Conservation (phyloP, 2,329 filamentous ascomycete species). For the Colletotrichum caudatum region DNA sequence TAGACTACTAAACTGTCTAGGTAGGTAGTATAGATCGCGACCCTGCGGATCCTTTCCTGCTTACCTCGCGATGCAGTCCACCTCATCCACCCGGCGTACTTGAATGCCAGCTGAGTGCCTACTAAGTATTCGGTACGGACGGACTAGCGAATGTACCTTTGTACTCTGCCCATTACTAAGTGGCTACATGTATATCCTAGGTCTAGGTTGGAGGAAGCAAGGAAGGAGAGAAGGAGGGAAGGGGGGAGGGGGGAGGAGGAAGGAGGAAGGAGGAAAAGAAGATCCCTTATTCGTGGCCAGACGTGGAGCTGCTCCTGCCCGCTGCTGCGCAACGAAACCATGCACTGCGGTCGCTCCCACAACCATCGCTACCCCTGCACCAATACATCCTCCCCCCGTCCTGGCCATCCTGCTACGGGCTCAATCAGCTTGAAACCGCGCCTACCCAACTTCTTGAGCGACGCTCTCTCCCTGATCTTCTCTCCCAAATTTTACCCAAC, state of each 20-base stretch:
- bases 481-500: constrained; percentile 38
- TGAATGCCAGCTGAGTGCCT: not conserved
- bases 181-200: not conserved
- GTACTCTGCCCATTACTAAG: not conserved
- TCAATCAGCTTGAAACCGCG: constrained; percentile 41
- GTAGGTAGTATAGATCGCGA: not conserved
- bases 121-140: too few species aligned
- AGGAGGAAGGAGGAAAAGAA: not conserved
- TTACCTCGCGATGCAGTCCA: not conserved
- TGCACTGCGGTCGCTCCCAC: constrained; percentile 11
- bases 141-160: not conserved
- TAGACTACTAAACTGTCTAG: not conserved
- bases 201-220: too few species aligned
- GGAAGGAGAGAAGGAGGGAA: not conserved
- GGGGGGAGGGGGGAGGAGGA: not conserved
- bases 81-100: not conserved
- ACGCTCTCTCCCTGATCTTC: constrained; percentile 27
- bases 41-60: constrained; percentile 7
- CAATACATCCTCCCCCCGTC: constrained; percentile 19
- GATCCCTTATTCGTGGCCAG: not conserved
- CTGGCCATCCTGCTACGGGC: constrained; percentile 34
- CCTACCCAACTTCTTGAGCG: constrained; percentile 31
- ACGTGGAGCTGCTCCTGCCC: constrained; percentile 1
- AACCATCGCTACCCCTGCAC: constrained; percentile 36
- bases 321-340: constrained; percentile 27